Percentiles rank a stretch among this genome's conserved stretches.
phyloP scores from a whole-genome alignment of 805 yeast species.

The Komagataella pastoris region DNA sequence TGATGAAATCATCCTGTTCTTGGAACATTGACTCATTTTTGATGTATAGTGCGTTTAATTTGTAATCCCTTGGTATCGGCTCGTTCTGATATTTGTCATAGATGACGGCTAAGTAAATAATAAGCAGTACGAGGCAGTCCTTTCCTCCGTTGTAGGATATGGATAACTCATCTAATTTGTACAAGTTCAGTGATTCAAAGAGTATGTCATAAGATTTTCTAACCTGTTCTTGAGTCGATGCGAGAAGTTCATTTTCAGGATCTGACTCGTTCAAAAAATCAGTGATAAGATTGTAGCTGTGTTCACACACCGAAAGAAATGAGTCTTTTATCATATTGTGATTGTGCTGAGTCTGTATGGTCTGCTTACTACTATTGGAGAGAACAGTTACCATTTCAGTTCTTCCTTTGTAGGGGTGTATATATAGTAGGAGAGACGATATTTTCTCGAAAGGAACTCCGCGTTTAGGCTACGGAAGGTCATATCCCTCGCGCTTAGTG shows the following conservation, averaged over 20 bases:
- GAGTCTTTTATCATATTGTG: conserved; percentile 2
- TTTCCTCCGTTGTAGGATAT: conserved; percentile 94
- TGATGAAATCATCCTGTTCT: conserved; percentile 56
- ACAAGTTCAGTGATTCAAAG: conserved; percentile 8
- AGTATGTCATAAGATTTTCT: conserved; percentile 9
- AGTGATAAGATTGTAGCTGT: conserved; percentile 8
- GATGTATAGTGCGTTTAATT: conserved; percentile 56
- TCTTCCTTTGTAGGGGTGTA: not conserved
- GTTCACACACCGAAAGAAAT: conserved; percentile 10
- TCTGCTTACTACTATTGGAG: not conserved
- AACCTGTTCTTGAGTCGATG: conserved; percentile 13
- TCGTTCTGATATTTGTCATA: conserved; percentile 10
- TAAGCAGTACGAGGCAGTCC: conserved; percentile 84
- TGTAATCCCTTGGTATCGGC: conserved; percentile 11
- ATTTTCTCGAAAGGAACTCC: not conserved
- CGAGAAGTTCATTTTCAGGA: conserved; percentile 7
- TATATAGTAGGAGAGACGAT: not conserved
- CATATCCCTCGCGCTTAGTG: not conserved
- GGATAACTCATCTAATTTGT: conserved; percentile 38
- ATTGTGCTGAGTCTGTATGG: not conserved
- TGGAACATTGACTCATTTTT: conserved; percentile 63
- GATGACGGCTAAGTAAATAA: conserved; percentile 51
- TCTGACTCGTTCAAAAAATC: conserved; percentile 5
- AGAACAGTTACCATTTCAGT: not conserved
- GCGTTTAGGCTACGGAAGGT: not conserved